Base-by-base conservation (phyloP, 495 filamentous ascomycete species). In the Xylaria cubensis region DNA sequence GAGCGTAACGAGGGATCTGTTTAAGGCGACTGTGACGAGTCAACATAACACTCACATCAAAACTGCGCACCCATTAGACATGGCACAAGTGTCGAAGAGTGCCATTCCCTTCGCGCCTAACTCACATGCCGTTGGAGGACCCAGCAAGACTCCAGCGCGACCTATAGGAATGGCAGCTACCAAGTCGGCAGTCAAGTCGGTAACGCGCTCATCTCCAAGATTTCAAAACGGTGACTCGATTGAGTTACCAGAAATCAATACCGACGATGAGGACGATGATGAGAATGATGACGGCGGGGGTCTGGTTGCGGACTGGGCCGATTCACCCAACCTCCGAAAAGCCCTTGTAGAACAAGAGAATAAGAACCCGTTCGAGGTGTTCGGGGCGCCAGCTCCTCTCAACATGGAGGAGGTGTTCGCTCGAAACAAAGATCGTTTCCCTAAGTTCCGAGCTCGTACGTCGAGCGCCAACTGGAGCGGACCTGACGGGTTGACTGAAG, bases 401-500 rank as follows among this genome's bases (percentile, higher is more conserved):
- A 90, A 92, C 72, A 93, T 99, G 88, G 96, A 99, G 77, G 94
- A 98, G 75, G 93, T 97, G 56, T 99, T 99, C 84, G 91, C 88
- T 77, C 87, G 89, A 71, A 92, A 90, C 78, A 93, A 93, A 78
- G 92, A 93, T 66, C 86, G 92, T 72, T 89, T 91, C 80, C 91
- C 93, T 82, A 91, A 92, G 79, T 98, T 97, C 84, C 87, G 97
- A 32, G 90, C 91, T 36, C 85, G 96, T 29, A 97, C 94, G 42
- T 96, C 92, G 73, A 97, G 94, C 79, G 97, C 96, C 9, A 96
- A 97, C 80, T 99, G 96, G 96, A 89, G 85, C 74, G 90, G 92
- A 15, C 81, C 90, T n/a, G 96, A 99, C 83, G 87, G 90, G 70
- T 82, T 99, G 77, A 98, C 94, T 6, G 91, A 95, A 75, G 96